A percentile compares a stretch with the other conserved stretches of the same genome.
phyloP scores from a whole-genome alignment of 306 rosid species.

The Trichosanthes cucumerina region DNA sequence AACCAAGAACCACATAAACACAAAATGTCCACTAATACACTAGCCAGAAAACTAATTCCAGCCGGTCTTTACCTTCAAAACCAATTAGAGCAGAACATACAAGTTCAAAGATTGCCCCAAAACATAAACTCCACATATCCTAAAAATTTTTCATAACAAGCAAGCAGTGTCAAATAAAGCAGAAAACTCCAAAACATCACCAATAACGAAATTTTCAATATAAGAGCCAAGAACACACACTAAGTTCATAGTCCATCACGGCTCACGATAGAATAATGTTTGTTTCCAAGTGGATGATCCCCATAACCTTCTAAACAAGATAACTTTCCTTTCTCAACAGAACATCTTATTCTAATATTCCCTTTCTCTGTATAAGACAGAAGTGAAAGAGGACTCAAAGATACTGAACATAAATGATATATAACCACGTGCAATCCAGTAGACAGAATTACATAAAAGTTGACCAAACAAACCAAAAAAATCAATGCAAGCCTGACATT shows the following conservation, averaged over 20 bases:
- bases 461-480: constrained; percentile 1
- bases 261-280: no score
- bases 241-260: neutral
- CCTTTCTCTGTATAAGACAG: neutral
- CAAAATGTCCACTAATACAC: neutral
- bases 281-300: neutral
- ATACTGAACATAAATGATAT: neutral
- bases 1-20: neutral
- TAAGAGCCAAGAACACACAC: neutral
- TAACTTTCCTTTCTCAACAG: neutral
- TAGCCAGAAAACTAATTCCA: neutral
- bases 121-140: neutral
- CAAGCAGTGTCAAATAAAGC: neutral
- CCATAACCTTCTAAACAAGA: neutral
- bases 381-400: neutral
- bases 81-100: neutral
- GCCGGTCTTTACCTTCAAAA: neutral
- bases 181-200: neutral
- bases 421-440: neutral
- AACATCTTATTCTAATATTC: neutral
- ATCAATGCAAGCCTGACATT: neutral
- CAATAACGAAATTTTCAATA: no score
- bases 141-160: neutral
- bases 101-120: neutral
- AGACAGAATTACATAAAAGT: neutral